Base-by-base conservation (phyloP, 1,139 yeast genomes). In the Debaryomycetaceae sp. region DNA sequence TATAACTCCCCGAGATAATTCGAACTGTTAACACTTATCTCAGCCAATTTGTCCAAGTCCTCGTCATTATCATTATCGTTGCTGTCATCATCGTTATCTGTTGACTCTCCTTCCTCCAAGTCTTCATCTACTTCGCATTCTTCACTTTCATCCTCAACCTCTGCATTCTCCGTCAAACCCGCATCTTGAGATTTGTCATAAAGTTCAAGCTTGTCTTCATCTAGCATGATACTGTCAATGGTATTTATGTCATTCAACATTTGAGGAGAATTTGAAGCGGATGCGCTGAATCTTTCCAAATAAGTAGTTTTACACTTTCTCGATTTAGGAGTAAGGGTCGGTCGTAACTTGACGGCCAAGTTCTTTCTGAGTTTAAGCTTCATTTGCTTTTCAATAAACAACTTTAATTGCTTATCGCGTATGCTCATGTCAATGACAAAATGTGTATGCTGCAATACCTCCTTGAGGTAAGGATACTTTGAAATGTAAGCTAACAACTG, bases 401-500 rank as follows among this genome's bases (percentile, higher is more conserved):
- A 47, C 46, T 71, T 72, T 44, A 70, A 57, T 43, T 71, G 74
- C 47, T 73, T 72, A 48, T 72, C 77, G 43, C 77, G 58, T 24
- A 78, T 75, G 49, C 83, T 76, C 75, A 80, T 69, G 47, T 80
- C 83, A 39, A 72, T 67, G 7, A 78, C 74, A 44, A 79, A 63
- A 61, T 86, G 87, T 5, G 96, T 83, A 43, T 78, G 78, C 53
- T 90, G 95, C 44, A 93, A 70, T 37, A 75, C 75, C 41, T 83
- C 84, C 57, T 91, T 87, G 60, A 91, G 70, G 48, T 83, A 78
- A 1, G 97, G 86, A 59, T 91, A 91, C 62, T 93, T 93, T 7
- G 98, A 89, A 41, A 91, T 87, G 63, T 90, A 93, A 17, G 98
- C 98, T 45, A 93, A 67, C 33, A 93, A 74, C 64, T 93, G 98